phyloP scores from a whole-genome alignment of 2,329 filamentous ascomycete genomes.

The Aspergillus phoenicis region DNA sequence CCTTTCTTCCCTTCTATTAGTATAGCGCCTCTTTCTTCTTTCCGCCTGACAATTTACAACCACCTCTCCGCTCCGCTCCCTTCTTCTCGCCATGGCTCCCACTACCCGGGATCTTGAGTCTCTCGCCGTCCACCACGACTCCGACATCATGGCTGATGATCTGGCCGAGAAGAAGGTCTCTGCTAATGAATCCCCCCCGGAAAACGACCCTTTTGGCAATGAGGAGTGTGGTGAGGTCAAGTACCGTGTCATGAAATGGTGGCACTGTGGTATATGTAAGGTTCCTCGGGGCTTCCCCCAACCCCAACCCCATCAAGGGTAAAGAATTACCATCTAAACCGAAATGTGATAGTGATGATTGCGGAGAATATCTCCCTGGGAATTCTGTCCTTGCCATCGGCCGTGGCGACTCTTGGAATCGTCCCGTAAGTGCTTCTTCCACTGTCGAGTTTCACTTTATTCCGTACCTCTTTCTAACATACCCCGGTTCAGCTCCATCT shows the following conservation, averaged over 20 bases:
- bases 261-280: constrained; percentile 44
- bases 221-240: constrained; percentile 48
- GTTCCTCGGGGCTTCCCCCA: no score
- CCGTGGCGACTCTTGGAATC: constrained; percentile 56
- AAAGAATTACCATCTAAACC: constrained; percentile 10
- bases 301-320: no score
- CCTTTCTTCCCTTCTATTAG: background rate
- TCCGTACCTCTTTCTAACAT: background rate
- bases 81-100: background rate
- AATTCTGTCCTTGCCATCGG: constrained; percentile 58
- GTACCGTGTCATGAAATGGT: constrained; percentile 55
- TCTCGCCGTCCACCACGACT: background rate
- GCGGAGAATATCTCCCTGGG: constrained; percentile 62
- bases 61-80: background rate
- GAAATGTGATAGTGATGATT: constrained; percentile 52
- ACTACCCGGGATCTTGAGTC: constrained; percentile 1
- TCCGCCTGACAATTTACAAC: background rate
- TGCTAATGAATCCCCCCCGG: constrained; percentile 6
- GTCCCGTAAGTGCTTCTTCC: constrained; percentile 45
- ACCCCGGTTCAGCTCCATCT: constrained; percentile 44
- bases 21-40: background rate
- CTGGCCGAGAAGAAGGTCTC: constrained; percentile 16
- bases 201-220: constrained; percentile 42
- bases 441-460: background rate
- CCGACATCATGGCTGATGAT: background rate